Evolutionary conservation across 2,329 filamentous ascomycete genomes (phyloP), one percentile per base, ranked within the genome.

Genomic region (Aureobasidium sp.): DNA sequence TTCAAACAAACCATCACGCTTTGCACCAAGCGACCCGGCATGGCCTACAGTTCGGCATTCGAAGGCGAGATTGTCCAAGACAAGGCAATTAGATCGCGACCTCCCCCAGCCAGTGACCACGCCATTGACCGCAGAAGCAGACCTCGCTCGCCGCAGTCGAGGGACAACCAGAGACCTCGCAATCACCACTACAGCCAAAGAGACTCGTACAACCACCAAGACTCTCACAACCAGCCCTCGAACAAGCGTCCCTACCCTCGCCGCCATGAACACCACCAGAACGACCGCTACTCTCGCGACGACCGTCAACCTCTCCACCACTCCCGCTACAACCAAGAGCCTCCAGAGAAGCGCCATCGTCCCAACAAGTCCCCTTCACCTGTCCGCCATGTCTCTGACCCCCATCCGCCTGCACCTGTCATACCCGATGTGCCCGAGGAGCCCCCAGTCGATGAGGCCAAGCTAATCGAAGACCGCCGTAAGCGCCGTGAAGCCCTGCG

Each of bases 91-190:
- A 61, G 42, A 59, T 87, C 77, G 77, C 80, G 88, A 86, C 85
- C 86, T 62, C 65, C 68, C 82, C 81, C 82, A 76, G 78, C 83
- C 82, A 85, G 86, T 83, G 83, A 85, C 87, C 86, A 80, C 84
- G 86, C 83, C 84, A 87, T 96, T 96, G 89, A 96, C 90, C 89
- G 88, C 85, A 85, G 82, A 82, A 84, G 88, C 89, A 96, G 91
- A 92, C 82, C 70, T 69, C 71, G 75, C 68, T 70, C 73, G 58
- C 61, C 60, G 44, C 67, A 66, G 64, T 72, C 72, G 62, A 68
- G 65, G 63, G 39, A 37, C 54, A 73, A 72, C 60, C 47, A 65
- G 51, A 66, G 67, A 67, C 70, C 72, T 68, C 64, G 76, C 48
- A 21, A 68, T 87, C 86, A 50, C 85, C 86, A 39, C 77, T 74